These are phyloP conservation scores for Cruciata laevipes DNA, from an alignment of 257 asterid genomes.

Conservation along the genomic window DNA sequence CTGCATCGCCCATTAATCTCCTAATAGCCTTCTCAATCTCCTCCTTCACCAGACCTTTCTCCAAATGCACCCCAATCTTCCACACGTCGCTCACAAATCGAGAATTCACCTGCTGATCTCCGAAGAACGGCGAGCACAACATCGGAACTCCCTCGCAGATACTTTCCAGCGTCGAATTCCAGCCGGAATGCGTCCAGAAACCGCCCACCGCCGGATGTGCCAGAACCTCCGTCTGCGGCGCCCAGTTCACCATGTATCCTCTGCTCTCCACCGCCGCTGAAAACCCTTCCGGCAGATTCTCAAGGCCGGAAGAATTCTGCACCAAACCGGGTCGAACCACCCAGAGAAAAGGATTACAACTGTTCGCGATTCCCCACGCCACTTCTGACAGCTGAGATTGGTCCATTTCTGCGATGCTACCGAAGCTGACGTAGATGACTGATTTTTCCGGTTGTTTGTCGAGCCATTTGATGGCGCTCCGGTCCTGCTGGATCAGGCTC, in stretches of 20 bases:
- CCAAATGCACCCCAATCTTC: slow-evolving; percentile 31
- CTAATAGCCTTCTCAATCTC: slow-evolving; percentile 23
- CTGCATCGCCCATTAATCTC: slow-evolving; percentile 22
- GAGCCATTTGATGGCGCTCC: slow-evolving; percentile 37
- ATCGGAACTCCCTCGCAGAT: slow-evolving; percentile 42
- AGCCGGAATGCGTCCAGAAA: slow-evolving; percentile 38
- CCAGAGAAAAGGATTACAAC: slow-evolving; percentile 40
- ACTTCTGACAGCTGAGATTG: slow-evolving; percentile 28
- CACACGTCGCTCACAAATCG: slow-evolving; percentile 32
- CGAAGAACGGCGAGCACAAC: slow-evolving; percentile 35
- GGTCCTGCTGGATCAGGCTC: slow-evolving; percentile 27
- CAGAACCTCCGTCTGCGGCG: slow-evolving; percentile 32
- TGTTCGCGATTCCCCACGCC: slow-evolving; percentile 33
- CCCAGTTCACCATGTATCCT: slow-evolving; percentile 38
- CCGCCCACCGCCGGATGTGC: slow-evolving; percentile 34
- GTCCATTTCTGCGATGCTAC: slow-evolving; percentile 28
- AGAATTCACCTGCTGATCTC: slow-evolving; percentile 39
- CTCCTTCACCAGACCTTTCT: slow-evolving; percentile 22
- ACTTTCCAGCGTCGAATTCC: slow-evolving; percentile 40
- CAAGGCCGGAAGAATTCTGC: slow-evolving; percentile 3
- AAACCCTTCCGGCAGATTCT: slow-evolving; percentile 20
- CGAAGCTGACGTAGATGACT: slow-evolving; percentile 42
- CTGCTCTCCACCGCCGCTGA: slow-evolving; percentile 20
- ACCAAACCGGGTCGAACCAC: slow-evolving; percentile 32
- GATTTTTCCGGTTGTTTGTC: slow-evolving; percentile 24